Conservation (phyloP, 495 filamentous ascomycete species). For the Penicillium dipodomyicola region DNA sequence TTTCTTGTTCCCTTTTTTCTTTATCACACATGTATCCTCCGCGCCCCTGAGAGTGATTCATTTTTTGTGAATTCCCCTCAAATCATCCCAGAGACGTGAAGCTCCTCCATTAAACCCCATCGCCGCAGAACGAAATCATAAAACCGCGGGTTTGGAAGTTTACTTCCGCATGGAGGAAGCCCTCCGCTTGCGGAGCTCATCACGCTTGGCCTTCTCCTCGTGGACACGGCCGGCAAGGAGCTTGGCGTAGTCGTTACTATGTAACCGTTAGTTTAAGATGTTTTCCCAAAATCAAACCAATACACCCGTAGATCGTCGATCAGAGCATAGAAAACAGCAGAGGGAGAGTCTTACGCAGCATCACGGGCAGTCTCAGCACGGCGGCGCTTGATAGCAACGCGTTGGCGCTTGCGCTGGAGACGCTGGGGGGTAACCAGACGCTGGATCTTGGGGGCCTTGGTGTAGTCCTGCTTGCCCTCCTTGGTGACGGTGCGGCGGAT, state of each 20-base stretch:
- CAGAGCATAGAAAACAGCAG: not conserved
- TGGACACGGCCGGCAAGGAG: slow-evolving; percentile 91
- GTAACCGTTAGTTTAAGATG: slow-evolving; percentile 23
- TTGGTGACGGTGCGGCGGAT: slow-evolving; percentile 98
- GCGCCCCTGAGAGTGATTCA: slow-evolving; percentile 32
- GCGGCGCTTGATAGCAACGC: slow-evolving; percentile 95
- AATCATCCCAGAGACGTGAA: slow-evolving; percentile 28
- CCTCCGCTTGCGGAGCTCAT: slow-evolving; percentile 89
- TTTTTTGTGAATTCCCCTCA: slow-evolving; percentile 27
- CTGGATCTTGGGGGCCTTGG: slow-evolving; percentile 99
- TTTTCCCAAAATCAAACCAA: not conserved
- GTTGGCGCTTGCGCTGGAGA: slow-evolving; percentile 98
- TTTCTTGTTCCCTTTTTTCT: slow-evolving; percentile 27
- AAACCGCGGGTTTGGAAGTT: slow-evolving; percentile 31
- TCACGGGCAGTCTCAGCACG: slow-evolving; percentile 92
- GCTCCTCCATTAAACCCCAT: slow-evolving; percentile 40
- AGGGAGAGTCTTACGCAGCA: slow-evolving; percentile 77
- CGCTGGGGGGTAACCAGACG: slow-evolving; percentile 98
- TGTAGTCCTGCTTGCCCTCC: slow-evolving; percentile 95
- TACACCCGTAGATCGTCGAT: slow-evolving; percentile 26
- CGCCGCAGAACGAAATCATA: slow-evolving; percentile 37
- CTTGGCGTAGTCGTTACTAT: slow-evolving; percentile 82
- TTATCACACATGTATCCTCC: slow-evolving; percentile 31
- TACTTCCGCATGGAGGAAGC: slow-evolving; percentile 96
- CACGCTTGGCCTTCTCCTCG: slow-evolving; percentile 89